phyloP scores from a whole-genome alignment of 768 basidiomycete species.

The Chiua virens region DNA sequence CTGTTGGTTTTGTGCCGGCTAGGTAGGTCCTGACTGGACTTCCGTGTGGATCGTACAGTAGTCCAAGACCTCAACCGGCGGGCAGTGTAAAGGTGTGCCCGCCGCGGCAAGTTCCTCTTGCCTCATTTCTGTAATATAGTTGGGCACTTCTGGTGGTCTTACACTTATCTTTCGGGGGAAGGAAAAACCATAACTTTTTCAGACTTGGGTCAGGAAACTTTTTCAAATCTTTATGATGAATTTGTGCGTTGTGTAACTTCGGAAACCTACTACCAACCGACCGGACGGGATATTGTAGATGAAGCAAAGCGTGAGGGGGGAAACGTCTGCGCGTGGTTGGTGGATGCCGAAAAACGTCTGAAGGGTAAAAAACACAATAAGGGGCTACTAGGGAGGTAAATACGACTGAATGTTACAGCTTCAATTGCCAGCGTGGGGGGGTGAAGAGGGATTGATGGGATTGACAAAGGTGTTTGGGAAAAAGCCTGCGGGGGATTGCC shows the following conservation, averaged over 20 bases:
- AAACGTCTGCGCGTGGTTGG: background rate
- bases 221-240: too few relatives aligned
- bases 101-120: too few relatives aligned
- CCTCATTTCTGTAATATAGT: too few relatives aligned
- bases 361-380: constrained; percentile 1
- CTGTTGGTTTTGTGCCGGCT: background rate
- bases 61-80: too few relatives aligned
- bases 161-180: too few relatives aligned
- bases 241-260: too few relatives aligned
- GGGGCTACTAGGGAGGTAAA: constrained; percentile 10
- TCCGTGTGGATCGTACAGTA: too few relatives aligned
- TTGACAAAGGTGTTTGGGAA: constrained; percentile 49
- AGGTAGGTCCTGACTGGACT: too few relatives aligned
- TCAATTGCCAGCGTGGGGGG: constrained; percentile 38
- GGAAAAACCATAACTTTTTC: too few relatives aligned
- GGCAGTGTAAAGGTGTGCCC: too few relatives aligned
- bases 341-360: constrained; percentile 12
- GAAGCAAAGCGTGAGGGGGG: constrained; percentile 18
- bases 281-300: constrained; percentile 23
- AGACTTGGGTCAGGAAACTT: too few relatives aligned
- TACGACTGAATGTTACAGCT: constrained; percentile 24
- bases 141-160: too few relatives aligned
- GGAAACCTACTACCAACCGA: constrained; percentile 12
- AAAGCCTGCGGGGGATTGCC: constrained; percentile 50
- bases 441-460: constrained; percentile 51